Evolutionary conservation across 805 yeast genomes (phyloP), one percentile per base, ranked within the genome.

Genomic region (Cyberlindnera amylophila): DNA sequence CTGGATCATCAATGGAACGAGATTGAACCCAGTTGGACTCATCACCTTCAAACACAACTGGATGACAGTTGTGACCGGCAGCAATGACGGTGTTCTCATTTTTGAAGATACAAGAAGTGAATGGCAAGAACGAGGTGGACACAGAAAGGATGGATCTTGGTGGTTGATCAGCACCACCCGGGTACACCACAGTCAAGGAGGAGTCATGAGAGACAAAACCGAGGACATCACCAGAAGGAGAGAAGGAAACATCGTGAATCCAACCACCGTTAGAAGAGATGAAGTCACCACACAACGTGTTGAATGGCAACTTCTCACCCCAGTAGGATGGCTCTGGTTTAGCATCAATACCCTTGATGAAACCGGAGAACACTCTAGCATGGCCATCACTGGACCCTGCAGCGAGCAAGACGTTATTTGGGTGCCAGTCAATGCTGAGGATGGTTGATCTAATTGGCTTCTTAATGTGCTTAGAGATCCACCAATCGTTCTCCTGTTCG

Each of bases 391-490:
- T 86, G 17, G 96, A 87, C 18, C 98, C 98, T 36, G 85, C 74
- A 3, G 95, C 93, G 49, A 93, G 70, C 46, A 93, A 70, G 18
- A 93, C 95, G 55, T 81, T 82, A 66, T 93, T 93, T 44, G 88
- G 90, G 63, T 93, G 97, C 99, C 99, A 90, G 50, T 82, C 82
- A 42, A 91, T 72, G 35, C 85, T 72, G 51, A 90, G 73, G 52
- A 90, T 75, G 26, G 97, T 88, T 10, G 96, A 84, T 62, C 83
- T 82, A 55, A 93, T 72, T n/a, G 97, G 96, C 65, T 86, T 88
- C 71, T 90, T 90, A 66, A 93, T 84, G 68, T 91, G 99, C 66
- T 91, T 91, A 12, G 98, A 87, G 39, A 93, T 90, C 99, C 99
- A 93, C 99, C 99, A 93, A 63, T 93, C 96, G 63, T 91, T 93